phyloP scores from a whole-genome alignment of 2,329 filamentous ascomycete species.

The Verticillium longisporum region DNA sequence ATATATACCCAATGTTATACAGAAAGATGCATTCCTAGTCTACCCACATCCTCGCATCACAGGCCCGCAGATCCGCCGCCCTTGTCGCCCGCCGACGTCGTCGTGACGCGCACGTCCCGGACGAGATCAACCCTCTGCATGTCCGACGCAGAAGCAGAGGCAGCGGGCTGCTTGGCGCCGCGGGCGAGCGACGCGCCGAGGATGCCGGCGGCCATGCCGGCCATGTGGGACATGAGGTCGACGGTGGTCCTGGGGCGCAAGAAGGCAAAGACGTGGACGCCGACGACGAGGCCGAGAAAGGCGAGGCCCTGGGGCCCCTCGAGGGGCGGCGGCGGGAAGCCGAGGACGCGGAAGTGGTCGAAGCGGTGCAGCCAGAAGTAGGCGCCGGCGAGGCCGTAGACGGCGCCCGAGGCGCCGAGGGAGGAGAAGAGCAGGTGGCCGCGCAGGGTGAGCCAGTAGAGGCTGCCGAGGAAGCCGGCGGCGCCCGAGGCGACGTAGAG shows the following conservation, averaged over 20 bases:
- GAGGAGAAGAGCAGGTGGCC: conserved; percentile 41
- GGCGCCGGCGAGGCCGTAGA: conserved; percentile 54
- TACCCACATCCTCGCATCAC: not conserved
- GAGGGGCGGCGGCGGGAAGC: conserved; percentile 46
- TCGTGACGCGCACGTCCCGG: not conserved
- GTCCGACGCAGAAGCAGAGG: not conserved
- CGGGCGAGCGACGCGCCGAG: conserved; percentile 20
- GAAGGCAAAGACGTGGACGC: conserved; percentile 41
- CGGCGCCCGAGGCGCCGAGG: conserved; percentile 61
- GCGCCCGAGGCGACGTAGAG: conserved; percentile 55
- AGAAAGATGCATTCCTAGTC: not conserved
- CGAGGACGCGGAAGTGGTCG: conserved; percentile 51
- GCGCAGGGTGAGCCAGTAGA: conserved; percentile 41
- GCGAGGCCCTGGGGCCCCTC: conserved; percentile 46
- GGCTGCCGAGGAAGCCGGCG: conserved; percentile 50
- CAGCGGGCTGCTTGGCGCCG: not conserved
- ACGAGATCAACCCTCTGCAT: not conserved
- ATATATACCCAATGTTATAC: not conserved
- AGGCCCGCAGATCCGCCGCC: not conserved
- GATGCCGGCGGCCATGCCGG: conserved; percentile 41
- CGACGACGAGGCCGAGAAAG: conserved; percentile 43
- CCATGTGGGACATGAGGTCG: conserved; percentile 47
- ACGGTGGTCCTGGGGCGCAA: conserved; percentile 35
- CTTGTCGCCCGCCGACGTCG: not conserved
- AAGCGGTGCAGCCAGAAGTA: conserved; percentile 54